Conservation (phyloP, 345 rosid genomes). For the Sapria himalayana region DNA sequence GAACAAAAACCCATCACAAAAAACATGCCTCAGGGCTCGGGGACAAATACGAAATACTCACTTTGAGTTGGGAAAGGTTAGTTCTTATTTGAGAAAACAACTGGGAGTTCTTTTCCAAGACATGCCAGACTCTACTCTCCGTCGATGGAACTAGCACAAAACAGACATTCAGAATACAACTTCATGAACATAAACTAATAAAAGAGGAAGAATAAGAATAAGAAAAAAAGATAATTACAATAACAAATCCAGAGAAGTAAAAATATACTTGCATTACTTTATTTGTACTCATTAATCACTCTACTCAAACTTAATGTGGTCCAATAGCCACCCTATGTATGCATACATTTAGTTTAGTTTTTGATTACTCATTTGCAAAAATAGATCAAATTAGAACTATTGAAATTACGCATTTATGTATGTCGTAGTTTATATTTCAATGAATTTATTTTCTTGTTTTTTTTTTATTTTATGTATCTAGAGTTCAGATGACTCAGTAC, state of each 20-base stretch:
- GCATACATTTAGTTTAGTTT: too few species aligned
- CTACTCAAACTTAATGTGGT: too few species aligned
- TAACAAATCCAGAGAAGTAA: not conserved
- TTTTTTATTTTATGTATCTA: too few species aligned
- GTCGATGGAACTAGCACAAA: slow-evolving; percentile 29
- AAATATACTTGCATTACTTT: too few species aligned
- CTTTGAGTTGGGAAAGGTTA: slow-evolving; percentile 59
- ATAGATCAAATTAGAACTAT: too few species aligned
- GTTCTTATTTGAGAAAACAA: slow-evolving; percentile 48
- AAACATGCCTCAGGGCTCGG: not conserved
- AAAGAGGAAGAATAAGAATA: slow-evolving; percentile 1
- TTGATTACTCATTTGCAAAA: too few species aligned
- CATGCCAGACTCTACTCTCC: slow-evolving; percentile 32
- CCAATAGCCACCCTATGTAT: too few species aligned
- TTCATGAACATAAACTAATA: not conserved
- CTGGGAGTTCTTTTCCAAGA: slow-evolving; percentile 54
- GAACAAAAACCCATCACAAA: not conserved
- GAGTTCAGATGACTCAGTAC: too few species aligned
- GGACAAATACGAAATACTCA: slow-evolving; percentile 10
- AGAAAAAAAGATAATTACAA: not conserved
- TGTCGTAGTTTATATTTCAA: too few species aligned
- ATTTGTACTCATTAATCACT: too few species aligned
- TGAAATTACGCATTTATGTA: too few species aligned
- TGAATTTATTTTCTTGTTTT: too few species aligned
- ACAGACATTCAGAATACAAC: slow-evolving; percentile 2